A percentile compares a stretch with the other conserved stretches of the same genome.
phyloP scores from a whole-genome alignment of 2,329 filamentous ascomycete species.

The Apiospora koreana region DNA sequence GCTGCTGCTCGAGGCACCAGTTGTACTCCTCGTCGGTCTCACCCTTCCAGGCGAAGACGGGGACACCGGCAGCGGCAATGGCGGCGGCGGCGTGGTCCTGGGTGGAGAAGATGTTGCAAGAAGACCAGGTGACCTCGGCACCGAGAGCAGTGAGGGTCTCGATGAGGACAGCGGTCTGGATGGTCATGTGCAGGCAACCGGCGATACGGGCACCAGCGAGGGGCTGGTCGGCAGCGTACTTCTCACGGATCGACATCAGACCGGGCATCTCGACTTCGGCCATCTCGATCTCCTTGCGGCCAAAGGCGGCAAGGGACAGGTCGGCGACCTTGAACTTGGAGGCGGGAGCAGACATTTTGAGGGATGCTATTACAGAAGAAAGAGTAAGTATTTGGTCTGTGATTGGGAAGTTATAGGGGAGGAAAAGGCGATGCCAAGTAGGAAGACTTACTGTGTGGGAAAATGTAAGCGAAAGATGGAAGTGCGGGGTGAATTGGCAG shows the following conservation, averaged over 20 bases:
- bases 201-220: slow-evolving; percentile 93
- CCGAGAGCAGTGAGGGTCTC: slow-evolving; percentile 94
- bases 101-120: slow-evolving; percentile 99
- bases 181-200: slow-evolving; percentile 99
- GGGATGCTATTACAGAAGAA: slow-evolving; percentile 15
- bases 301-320: slow-evolving; percentile 95
- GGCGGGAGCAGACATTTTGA: slow-evolving; percentile 74
- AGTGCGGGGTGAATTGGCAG: slow-evolving; percentile 14
- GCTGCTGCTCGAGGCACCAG: slow-evolving; percentile 99
- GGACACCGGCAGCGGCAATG: slow-evolving; percentile 90
- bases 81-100: slow-evolving; percentile 98
- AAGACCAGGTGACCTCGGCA: slow-evolving; percentile 98
- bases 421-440: neutral
- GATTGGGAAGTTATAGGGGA: slow-evolving; percentile 5
- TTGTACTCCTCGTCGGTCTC: slow-evolving; percentile 99
- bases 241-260: slow-evolving; percentile 90
- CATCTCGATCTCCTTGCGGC: slow-evolving; percentile 98
- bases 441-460: slow-evolving; percentile 12
- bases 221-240: slow-evolving; percentile 92
- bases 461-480: slow-evolving; percentile 19
- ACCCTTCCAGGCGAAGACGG: slow-evolving; percentile 78
- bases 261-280: slow-evolving; percentile 97
- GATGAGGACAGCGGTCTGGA: slow-evolving; percentile 98
- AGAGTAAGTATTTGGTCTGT: slow-evolving; percentile 14
- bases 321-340: slow-evolving; percentile 98